Evolutionary conservation across 139 green algal species (phyloP), one percentile per base, ranked within the genome.

Genomic region (Astrephomene gubernaculifera): DNA sequence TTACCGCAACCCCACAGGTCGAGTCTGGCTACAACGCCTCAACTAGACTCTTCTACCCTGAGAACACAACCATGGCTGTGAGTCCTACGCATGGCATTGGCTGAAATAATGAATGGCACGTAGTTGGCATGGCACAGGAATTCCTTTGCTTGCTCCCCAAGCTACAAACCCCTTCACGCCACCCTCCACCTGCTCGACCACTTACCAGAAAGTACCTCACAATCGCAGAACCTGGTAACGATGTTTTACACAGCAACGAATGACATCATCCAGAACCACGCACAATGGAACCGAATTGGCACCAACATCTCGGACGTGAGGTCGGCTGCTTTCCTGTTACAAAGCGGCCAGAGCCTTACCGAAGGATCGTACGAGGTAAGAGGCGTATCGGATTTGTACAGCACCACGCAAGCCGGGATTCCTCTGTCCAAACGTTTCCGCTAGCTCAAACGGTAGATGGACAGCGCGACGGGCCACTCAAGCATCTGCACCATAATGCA

Each of bases 191-290:
- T n/a, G n/a, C n/a, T n/a, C n/a, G n/a, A n/a, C n/a, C n/a, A n/a
- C n/a, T n/a, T n/a, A n/a, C n/a, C n/a, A n/a, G n/a, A n/a, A n/a
- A n/a, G n/a, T n/a, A n/a, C n/a, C n/a, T n/a, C n/a, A n/a, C n/a
- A n/a, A n/a, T n/a, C n/a, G 33, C 76, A 83, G 76, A 61, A 83
- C n/a, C 41, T 72, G 61, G 31, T 83, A 7, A 72, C 60, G 0
- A 60, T 39, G 7, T 0, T 83, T 0, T 83, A 60, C 39, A 36
- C 63, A 0, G 72, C 76, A 0, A 41, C 60, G 21, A 73, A 73
- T n/a, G 29, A 5, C 3, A 12, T 83, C 8, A 63, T 49, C 60
- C 76, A 83, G 57, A 63, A 35, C 61, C 61, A 83, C 61, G 60
- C 21, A 1, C 7, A 24, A 0, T 73, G 60, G 76, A 7, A 63